Evolutionary conservation across 352 stramenopile species (phyloP), one percentile per base, ranked within the genome.

Genomic region (Phytophthora brassicae): DNA sequence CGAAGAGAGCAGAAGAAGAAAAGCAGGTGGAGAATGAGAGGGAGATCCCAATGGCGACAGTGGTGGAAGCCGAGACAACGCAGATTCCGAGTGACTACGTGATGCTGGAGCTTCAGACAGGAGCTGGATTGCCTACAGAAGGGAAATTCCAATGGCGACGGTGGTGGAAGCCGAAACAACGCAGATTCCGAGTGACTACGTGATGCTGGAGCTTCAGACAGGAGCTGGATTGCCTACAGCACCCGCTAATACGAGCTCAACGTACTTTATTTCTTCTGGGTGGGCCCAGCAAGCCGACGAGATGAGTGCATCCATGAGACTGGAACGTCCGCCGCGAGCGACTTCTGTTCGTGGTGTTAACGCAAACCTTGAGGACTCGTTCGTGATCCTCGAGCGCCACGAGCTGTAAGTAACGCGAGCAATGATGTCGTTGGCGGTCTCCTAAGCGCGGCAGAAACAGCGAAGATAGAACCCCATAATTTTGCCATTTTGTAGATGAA

Each of bases 221-320:
- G 78, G 81, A 16, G 79, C 79, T 0, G 84, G 81, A 3, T 55
- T 92, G 2, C 67, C 67, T 19, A 77, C 81, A 47, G 53, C 60
- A 3, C 52, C 62, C 8, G 64, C 68, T 4, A 69, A 43, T 29
- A 23, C 61, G 4, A 77, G 70, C 42, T 91, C 84, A 24, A 90
- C 79, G 23, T 94, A 87, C 58, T 94, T 94, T 59, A 87, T 94
- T 49, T 92, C 85, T 6, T 88, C 85, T 26, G 82, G 71, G 26
- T 94, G 85, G 85, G 79, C 88, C 35, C 68, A 89, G 26, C 79
- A 94, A 48, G 81, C 85, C 0, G 85, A 92, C 9, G 85, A 91
- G 48, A 82, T 94, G 75, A 85, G 79, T 53, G 79, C 79, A 14
- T 90, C 84, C 2, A 84, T 88, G 63, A 69, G 77, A 4, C 54